Conservation (phyloP, 2,329 filamentous ascomycete species). For the Eutypa lata region DNA sequence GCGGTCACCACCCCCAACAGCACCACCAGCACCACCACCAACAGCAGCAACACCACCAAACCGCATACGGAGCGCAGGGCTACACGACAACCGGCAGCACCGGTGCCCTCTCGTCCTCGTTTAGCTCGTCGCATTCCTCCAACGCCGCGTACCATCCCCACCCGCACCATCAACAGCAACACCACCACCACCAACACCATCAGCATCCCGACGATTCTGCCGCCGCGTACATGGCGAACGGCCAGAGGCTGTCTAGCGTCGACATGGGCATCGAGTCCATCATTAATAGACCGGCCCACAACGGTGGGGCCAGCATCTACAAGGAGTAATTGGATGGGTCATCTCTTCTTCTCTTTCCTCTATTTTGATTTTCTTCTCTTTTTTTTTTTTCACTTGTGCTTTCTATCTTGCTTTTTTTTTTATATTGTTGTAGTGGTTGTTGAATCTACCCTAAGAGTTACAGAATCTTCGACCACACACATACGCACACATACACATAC, state of each 20-base stretch:
- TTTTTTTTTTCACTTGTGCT: slow-evolving; percentile 4
- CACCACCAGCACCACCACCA: slow-evolving; percentile 4
- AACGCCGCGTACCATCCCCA: slow-evolving; percentile 30
- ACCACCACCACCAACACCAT: background rate
- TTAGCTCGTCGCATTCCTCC: slow-evolving; percentile 54
- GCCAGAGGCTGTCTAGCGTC: slow-evolving; percentile 49
- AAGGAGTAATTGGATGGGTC: background rate
- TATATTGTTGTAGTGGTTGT: slow-evolving; percentile 6
- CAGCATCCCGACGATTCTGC: slow-evolving; percentile 39
- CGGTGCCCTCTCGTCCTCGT: slow-evolving; percentile 35
- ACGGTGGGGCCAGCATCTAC: slow-evolving; percentile 7
- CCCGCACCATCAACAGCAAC: slow-evolving; percentile 24
- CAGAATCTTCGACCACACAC: no score
- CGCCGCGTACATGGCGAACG: slow-evolving; percentile 46
- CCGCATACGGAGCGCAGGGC: slow-evolving; percentile 14
- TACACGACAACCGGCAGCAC: slow-evolving; percentile 25
- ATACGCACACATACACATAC: no score
- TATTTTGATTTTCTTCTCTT: slow-evolving; percentile 8
- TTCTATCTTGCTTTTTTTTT: slow-evolving; percentile 9
- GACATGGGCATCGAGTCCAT: slow-evolving; percentile 62
- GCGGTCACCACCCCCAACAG: slow-evolving; percentile 23
- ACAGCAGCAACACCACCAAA: background rate
- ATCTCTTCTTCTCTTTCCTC: slow-evolving; percentile 1
- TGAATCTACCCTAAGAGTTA: background rate
- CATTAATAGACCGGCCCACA: slow-evolving; percentile 46